Conservation (phyloP, 495 filamentous ascomycete genomes). For the Penicillium argentinense region DNA sequence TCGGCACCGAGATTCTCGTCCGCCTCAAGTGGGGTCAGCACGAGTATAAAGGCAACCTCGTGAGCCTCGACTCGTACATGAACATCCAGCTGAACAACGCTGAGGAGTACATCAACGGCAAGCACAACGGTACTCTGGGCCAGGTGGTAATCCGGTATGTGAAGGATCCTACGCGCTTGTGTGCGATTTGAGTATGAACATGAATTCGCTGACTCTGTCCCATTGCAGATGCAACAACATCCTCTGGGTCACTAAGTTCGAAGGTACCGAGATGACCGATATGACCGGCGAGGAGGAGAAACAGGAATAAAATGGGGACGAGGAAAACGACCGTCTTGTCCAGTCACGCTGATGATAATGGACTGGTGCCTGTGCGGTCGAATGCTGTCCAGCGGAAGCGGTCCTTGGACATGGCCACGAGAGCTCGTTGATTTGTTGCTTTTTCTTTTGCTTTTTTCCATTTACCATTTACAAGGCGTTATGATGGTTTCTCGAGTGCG, state of each 20-base stretch:
- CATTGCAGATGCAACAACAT: conserved; percentile 85
- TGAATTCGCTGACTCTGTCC: conserved; percentile 23
- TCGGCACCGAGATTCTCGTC: conserved; percentile 86
- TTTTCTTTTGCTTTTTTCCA: conserved; percentile 16
- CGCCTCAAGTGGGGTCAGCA: conserved; percentile 97
- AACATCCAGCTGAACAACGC: conserved; percentile 89
- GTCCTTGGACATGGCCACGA: too few species aligned
- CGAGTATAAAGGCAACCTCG: conserved; percentile 90
- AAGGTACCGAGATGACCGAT: conserved; percentile 60
- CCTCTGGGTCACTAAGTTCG: conserved; percentile 74
- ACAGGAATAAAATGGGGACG: conserved; percentile 41
- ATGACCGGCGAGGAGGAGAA: too few species aligned
- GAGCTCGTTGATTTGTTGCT: too few species aligned
- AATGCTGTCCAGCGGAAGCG: too few species aligned
- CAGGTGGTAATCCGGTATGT: conserved; percentile 87
- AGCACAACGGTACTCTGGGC: conserved; percentile 78
- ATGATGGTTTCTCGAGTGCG: conserved; percentile 19
- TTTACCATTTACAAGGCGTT: conserved; percentile 31
- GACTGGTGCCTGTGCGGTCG: neutral
- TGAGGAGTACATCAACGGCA: conserved; percentile 88
- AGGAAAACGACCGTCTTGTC: too few species aligned
- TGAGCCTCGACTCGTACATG: conserved; percentile 97
- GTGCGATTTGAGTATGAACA: neutral
- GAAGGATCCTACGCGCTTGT: neutral
- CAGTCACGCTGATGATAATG: too few species aligned